These are phyloP conservation scores for Nicotiana sylvestris DNA, from an alignment of 257 asterid species.

Conservation along the genomic window DNA sequence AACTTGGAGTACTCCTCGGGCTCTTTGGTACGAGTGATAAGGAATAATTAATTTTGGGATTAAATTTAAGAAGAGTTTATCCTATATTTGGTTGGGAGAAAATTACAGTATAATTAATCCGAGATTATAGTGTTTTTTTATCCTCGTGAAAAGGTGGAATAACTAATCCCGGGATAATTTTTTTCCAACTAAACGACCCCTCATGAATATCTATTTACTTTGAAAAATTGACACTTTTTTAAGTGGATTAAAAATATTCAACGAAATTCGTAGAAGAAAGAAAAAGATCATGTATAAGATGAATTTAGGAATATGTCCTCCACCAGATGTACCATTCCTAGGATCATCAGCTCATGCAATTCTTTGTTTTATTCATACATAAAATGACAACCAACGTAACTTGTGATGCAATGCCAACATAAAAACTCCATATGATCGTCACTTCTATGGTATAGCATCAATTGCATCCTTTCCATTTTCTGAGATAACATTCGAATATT, in stretches of 20 bases:
- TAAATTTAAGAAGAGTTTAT: too few relatives aligned
- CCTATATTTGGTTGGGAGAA: too few relatives aligned
- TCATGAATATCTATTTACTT: too few relatives aligned
- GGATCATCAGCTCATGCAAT: not conserved
- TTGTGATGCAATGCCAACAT: not conserved
- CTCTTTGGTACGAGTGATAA: too few relatives aligned
- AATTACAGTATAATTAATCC: too few relatives aligned
- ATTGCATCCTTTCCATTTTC: not conserved
- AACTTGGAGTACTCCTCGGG: not conserved
- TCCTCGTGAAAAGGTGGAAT: too few relatives aligned
- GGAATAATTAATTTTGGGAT: too few relatives aligned
- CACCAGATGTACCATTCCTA: not conserved
- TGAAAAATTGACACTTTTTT: not conserved
- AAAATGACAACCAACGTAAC: not conserved
- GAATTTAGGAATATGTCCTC: not conserved
- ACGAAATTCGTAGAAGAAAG: not conserved
- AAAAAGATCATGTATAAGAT: not conserved
- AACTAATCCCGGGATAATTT: too few relatives aligned
- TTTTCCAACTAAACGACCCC: too few relatives aligned
- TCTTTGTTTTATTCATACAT: not conserved
- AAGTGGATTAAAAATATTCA: not conserved
- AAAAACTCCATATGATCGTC: not conserved
- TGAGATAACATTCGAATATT: conserved; percentile 8
- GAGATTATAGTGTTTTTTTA: too few relatives aligned
- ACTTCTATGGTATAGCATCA: not conserved